Base-by-base conservation (phyloP, 352 stramenopile species). In the Pythium guiyangense region DNA sequence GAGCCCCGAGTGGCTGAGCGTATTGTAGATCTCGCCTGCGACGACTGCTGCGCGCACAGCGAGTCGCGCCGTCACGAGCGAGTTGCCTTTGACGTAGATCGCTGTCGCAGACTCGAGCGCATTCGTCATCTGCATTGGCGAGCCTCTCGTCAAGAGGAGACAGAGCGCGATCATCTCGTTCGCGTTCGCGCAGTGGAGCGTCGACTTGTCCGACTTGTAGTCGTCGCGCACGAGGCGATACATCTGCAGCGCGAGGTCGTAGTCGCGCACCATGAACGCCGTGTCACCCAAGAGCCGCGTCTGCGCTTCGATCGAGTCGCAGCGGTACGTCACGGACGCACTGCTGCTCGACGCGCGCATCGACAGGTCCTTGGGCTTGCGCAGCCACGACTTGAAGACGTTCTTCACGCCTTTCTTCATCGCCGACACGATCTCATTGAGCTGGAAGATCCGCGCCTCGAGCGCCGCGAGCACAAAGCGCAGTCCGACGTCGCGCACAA, bases 341-440 rank as follows among this genome's bases (percentile, higher is more conserved):
- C 31, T 57, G 39, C 50, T 51, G 45, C 57, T 68, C 3, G 59
- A 64, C 12, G 65, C 58, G 34, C 71, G 64, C 22, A 62, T 42
- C 11, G 63, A 68, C 1, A 90, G 60, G 53, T 94, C 87, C 46
- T 93, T 91, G 4, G 87, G 84, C 62, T 96, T 96, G n/a, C 84
- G 86, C 43, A 93, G 67, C 86, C 88, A 96, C 46, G 84, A 96
- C 66, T 95, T 95, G 59, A 96, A 88, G 20, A 96, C 81, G 53
- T 97, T 97, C 60, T 96, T 96, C 47, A 97, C 84, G 34, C 90
- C 90, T 50, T 97, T 97, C 45, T 94, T 92, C 71, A 90, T 91
- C 8, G 84, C 88, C 4, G 85, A 94, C 6, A 97, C 88, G 27
- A 87, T 72, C 54, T 94, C 80, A 57, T 97, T 96, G 3, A 97